These are phyloP conservation scores for Paramecium biaurelia DNA, from an alignment of 73 alveolate genomes.

Conservation along the genomic window DNA sequence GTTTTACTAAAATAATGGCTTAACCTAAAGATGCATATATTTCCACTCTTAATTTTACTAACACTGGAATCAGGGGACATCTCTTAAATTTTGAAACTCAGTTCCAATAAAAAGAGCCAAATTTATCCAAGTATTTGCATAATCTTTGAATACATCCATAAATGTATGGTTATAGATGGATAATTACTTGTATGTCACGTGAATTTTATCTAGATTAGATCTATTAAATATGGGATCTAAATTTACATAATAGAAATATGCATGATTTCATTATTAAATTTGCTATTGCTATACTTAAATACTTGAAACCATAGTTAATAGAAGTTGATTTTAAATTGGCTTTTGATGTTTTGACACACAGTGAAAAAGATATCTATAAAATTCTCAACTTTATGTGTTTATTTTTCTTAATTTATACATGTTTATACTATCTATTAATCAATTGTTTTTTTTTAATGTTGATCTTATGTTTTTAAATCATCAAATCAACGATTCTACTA, in stretches of 20 bases:
- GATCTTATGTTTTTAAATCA: too few species aligned
- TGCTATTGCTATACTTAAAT: neutral
- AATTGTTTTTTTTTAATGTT: neutral
- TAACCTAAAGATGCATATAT: constrained; percentile 1
- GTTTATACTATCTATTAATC: neutral
- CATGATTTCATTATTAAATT: neutral
- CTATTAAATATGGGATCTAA: neutral
- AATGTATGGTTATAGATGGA: constrained; percentile 35
- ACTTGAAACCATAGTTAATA: neutral
- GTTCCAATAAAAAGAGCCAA: neutral
- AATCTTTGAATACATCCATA: neutral
- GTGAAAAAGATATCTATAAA: neutral
- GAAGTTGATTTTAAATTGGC: constrained; percentile 17
- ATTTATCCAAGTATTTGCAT: neutral
- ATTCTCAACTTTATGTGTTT: constrained; percentile 29
- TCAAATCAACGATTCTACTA: too few species aligned
- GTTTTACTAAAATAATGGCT: constrained; percentile 20
- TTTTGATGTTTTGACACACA: neutral
- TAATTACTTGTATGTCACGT: neutral
- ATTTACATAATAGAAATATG: neutral
- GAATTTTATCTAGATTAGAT: constrained; percentile 13
- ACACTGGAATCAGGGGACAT: neutral
- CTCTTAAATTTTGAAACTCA: neutral
- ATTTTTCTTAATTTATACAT: neutral
- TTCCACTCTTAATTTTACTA: neutral